A percentile compares a stretch with the other conserved stretches of the same genome.
Evolutionary conservation across 2,329 filamentous ascomycete species (phyloP).

Genomic region (Ophiosphaerella herpotricha): DNA sequence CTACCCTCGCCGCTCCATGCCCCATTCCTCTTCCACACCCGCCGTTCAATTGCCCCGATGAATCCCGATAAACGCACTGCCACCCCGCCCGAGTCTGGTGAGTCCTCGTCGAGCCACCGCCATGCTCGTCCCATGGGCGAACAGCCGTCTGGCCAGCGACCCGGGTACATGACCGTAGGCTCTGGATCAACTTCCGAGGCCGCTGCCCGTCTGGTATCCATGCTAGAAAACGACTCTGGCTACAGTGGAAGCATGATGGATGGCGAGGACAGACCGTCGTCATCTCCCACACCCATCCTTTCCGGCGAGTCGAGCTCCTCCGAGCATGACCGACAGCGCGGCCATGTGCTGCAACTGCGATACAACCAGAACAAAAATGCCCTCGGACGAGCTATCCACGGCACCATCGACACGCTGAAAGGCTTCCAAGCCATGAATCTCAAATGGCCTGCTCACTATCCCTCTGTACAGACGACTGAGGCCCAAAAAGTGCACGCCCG

Average conservation of each 20-base stretch:
- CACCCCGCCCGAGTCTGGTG: conserved; percentile 27
- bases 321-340: conserved; percentile 69
- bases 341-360: conserved; percentile 88
- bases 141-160: conserved; percentile 28
- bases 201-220: conserved; percentile 76
- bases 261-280: conserved; percentile 66
- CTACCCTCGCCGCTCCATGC: conserved; percentile 37
- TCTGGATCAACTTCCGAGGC: conserved; percentile 79
- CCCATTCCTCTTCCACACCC: conserved; percentile 18
- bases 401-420: conserved; percentile 81
- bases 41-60: conserved; percentile 28
- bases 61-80: conserved; percentile 31
- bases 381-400: conserved; percentile 84
- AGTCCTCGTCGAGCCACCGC: conserved; percentile 32
- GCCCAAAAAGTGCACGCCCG: conserved; percentile 49
- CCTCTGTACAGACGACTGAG: conserved; percentile 67
- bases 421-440: conserved; percentile 86
- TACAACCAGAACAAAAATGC: conserved; percentile 91
- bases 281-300: conserved; percentile 58
- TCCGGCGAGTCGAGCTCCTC: conserved; percentile 54
- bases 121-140: conserved; percentile 29
- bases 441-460: conserved; percentile 93
- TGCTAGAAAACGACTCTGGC: conserved; percentile 86
- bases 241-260: conserved; percentile 79
- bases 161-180: conserved; percentile 88